Evolutionary conservation across 495 filamentous ascomycete genomes (phyloP), one percentile per base, ranked within the genome.

Genomic region (Penicillium parvum): DNA sequence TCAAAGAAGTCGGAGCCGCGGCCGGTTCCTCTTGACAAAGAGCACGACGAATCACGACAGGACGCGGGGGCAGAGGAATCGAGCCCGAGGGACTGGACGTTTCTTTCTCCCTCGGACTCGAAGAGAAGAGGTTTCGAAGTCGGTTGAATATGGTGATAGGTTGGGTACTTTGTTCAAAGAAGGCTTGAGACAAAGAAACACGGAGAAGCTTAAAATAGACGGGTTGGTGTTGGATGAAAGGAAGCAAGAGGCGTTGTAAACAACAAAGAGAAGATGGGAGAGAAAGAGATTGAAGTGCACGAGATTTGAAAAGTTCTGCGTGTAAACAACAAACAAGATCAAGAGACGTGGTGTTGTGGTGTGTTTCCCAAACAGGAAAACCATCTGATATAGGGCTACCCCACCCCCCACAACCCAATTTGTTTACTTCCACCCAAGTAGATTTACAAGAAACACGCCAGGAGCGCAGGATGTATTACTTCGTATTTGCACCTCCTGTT

Each of bases 401-500:
- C n/a, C n/a, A n/a, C n/a, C n/a, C n/a, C n/a, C n/a, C n/a, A n/a
- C n/a, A n/a, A n/a, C n/a, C n/a, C n/a, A n/a, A n/a, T n/a, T n/a
- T n/a, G n/a, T n/a, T n/a, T n/a, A n/a, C n/a, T n/a, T 5, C 3
- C 28, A 30, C 12, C 12, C 9, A 30, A n/a, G n/a, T n/a, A n/a
- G n/a, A n/a, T n/a, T 30, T 30, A 30, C 28, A 30, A 30, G n/a
- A 15, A 7, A 15, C 11, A 14, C 28, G 3, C 11, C 23, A 37
- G 15, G 18, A 44, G 15, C 28, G 37, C 36, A 38, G 43, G 42
- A 49, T 37, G 19, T 30, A 57, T 54, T 50, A 59, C 37, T 50
- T 54, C 53, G 47, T 51, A 52, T 47, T 57, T 54, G 57, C 50
- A 57, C 52, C 42, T 56, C 51, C 47, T 45, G 20, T 43, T 22